Percentiles rank a stretch among this genome's conserved stretches.
These are phyloP conservation scores for Trichomonas vaginalis DNA, from an alignment of 208 protist genomes.

Conservation along the genomic window DNA sequence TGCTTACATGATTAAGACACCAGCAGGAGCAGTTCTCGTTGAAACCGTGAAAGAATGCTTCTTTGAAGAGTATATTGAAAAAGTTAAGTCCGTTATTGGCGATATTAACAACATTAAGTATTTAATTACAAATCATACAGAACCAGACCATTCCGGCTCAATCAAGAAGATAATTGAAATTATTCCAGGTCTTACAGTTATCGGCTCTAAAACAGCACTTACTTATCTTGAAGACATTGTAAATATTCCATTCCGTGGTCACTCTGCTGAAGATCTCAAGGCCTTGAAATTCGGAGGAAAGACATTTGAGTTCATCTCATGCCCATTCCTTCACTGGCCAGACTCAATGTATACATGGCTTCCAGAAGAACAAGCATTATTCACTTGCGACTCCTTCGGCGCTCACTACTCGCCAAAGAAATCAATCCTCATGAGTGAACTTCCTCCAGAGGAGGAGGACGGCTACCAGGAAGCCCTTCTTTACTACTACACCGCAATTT, in stretches of 20 bases:
- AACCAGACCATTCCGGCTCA: background rate
- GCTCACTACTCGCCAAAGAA: background rate
- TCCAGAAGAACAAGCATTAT: background rate
- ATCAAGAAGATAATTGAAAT: background rate
- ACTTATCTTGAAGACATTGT: background rate
- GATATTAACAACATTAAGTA: background rate
- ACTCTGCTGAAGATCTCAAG: background rate
- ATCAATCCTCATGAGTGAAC: background rate
- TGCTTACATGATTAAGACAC: background rate
- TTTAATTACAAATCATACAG: conserved; percentile 3
- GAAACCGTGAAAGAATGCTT: background rate
- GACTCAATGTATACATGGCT: conserved; percentile 13
- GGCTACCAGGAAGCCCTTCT: background rate
- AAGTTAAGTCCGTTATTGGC: background rate
- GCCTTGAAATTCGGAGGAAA: background rate
- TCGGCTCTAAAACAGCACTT: background rate
- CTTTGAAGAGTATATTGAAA: background rate
- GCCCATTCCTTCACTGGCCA: conserved; percentile 13
- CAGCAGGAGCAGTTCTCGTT: background rate
- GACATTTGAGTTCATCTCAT: background rate
- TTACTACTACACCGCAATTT: conserved; percentile 12
- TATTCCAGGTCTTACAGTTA: background rate
- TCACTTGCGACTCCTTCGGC: conserved; percentile 7
- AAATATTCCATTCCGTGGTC: background rate
- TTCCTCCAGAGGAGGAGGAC: background rate